Conservation (phyloP, 2,329 filamentous ascomycete genomes). For the Xylaria sp. region DNA sequence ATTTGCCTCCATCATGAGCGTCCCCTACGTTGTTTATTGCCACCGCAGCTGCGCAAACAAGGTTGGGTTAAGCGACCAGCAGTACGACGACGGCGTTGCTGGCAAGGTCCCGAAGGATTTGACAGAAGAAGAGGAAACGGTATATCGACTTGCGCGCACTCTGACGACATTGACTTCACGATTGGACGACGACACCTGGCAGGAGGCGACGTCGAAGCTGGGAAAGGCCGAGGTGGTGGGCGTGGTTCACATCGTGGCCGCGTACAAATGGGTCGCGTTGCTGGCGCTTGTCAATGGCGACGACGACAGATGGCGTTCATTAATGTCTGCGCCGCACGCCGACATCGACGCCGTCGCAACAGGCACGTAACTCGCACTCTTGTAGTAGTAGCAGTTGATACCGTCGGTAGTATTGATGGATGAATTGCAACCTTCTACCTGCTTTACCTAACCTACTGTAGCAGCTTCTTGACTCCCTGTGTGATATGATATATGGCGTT, state of each 20-base stretch:
- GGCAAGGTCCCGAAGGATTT: slow-evolving; percentile 27
- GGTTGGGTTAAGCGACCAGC: slow-evolving; percentile 24
- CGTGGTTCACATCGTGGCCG: slow-evolving; percentile 4
- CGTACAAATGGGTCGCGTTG: slow-evolving; percentile 30
- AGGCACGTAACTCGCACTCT: neutral
- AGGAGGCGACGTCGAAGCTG: slow-evolving; percentile 17
- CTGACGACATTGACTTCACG: slow-evolving; percentile 20
- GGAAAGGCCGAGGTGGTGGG: slow-evolving; percentile 27
- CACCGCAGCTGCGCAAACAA: slow-evolving; percentile 13
- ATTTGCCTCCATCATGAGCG: slow-evolving; percentile 15
- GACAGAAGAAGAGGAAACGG: slow-evolving; percentile 28
- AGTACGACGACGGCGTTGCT: slow-evolving; percentile 25
- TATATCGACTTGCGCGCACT: slow-evolving; percentile 20
- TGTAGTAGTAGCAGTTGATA: neutral
- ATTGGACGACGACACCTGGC: slow-evolving; percentile 30
- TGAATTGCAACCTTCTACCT: too few relatives aligned
- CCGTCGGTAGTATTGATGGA: too few relatives aligned
- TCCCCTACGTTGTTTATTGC: slow-evolving; percentile 32
- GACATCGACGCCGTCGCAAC: neutral
- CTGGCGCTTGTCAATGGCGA: slow-evolving; percentile 31
- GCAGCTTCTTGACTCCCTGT: too few relatives aligned
- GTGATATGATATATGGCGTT: too few relatives aligned
- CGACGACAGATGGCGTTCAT: neutral
- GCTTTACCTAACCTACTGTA: too few relatives aligned
- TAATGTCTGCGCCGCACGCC: neutral